These are phyloP conservation scores for Trametes maxima DNA, from an alignment of 768 basidiomycete genomes.

Conservation along the genomic window DNA sequence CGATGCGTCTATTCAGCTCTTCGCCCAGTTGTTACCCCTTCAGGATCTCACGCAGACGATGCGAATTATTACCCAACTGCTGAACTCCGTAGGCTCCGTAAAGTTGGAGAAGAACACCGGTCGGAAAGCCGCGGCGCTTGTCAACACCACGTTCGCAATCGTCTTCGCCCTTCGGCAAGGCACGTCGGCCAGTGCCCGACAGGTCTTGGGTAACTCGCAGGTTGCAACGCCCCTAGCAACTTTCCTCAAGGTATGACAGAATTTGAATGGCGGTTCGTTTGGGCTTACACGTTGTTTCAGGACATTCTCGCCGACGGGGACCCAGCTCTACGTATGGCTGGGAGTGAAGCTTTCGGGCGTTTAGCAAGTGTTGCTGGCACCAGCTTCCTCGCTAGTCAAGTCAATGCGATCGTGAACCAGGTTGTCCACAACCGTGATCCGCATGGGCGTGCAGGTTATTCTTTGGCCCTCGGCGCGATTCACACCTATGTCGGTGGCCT, in stretches of 20 bases:
- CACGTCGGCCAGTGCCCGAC: slow-evolving; percentile 53
- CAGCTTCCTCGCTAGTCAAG: slow-evolving; percentile 80
- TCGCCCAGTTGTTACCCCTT: slow-evolving; percentile 73
- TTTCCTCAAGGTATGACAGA: slow-evolving; percentile 68
- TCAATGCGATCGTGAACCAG: slow-evolving; percentile 89
- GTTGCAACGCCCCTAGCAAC: slow-evolving; percentile 63
- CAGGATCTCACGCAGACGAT: slow-evolving; percentile 68
- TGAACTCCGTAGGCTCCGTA: slow-evolving; percentile 68
- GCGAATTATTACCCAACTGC: slow-evolving; percentile 56
- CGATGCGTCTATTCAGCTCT: slow-evolving; percentile 87
- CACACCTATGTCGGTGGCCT: slow-evolving; percentile 91
- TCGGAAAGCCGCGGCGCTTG: slow-evolving; percentile 77
- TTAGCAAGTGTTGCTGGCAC: slow-evolving; percentile 83
- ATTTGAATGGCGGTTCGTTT: neutral
- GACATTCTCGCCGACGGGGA: slow-evolving; percentile 84
- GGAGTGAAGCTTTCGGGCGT: slow-evolving; percentile 88
- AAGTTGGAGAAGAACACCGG: slow-evolving; percentile 89
- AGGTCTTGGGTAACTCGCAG: slow-evolving; percentile 64
- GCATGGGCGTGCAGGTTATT: slow-evolving; percentile 89
- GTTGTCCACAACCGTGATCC: slow-evolving; percentile 96
- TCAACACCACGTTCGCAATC: slow-evolving; percentile 80
- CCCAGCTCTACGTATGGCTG: slow-evolving; percentile 68
- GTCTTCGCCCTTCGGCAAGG: slow-evolving; percentile 67
- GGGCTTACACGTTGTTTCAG: slow-evolving; percentile 38
- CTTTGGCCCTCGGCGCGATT: slow-evolving; percentile 88